Percentiles rank a stretch among this genome's conserved stretches.
Conservation (phyloP, 2,329 filamentous ascomycete genomes). For the Emmonsiellopsis sp. region DNA sequence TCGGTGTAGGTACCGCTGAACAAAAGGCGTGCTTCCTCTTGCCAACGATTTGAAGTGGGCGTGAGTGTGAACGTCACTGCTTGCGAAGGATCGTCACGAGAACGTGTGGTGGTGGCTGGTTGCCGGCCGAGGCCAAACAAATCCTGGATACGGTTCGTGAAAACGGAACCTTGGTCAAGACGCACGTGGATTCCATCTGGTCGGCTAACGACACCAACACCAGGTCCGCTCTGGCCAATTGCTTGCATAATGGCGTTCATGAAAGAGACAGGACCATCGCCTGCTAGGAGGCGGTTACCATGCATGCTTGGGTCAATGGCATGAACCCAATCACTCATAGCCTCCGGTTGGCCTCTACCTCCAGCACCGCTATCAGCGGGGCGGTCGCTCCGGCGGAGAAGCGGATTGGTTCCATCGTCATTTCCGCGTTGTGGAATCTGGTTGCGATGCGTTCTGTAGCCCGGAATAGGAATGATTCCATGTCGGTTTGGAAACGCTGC, state of each 20-base stretch:
- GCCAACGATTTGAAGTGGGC: constrained; percentile 68
- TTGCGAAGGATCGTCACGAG: constrained; percentile 48
- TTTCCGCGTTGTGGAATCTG: constrained; percentile 44
- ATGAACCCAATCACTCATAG: constrained; percentile 44
- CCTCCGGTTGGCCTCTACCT: constrained; percentile 28
- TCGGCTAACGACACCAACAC: constrained; percentile 33
- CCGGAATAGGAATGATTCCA: constrained; percentile 29
- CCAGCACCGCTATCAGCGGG: constrained; percentile 24
- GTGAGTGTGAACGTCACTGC: constrained; percentile 66
- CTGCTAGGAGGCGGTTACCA: constrained; percentile 31
- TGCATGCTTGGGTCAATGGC: constrained; percentile 39
- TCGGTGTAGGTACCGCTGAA: constrained; percentile 63
- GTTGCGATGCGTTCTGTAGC: constrained; percentile 36
- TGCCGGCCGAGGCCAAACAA: constrained; percentile 26
- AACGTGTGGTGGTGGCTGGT: constrained; percentile 17
- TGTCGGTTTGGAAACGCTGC: constrained; percentile 46
- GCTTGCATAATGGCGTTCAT: constrained; percentile 50
- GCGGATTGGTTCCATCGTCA: constrained; percentile 79
- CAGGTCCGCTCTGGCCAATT: constrained; percentile 37
- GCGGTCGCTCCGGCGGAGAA: constrained; percentile 57
- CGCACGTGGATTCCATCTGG: constrained; percentile 47
- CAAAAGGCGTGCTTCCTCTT: constrained; percentile 79
- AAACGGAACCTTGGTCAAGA: constrained; percentile 41
- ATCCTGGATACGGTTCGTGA: constrained; percentile 46
- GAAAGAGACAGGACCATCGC: constrained; percentile 45